phyloP scores from a whole-genome alignment of 768 basidiomycete genomes.

The Cytidiella melzeri region DNA sequence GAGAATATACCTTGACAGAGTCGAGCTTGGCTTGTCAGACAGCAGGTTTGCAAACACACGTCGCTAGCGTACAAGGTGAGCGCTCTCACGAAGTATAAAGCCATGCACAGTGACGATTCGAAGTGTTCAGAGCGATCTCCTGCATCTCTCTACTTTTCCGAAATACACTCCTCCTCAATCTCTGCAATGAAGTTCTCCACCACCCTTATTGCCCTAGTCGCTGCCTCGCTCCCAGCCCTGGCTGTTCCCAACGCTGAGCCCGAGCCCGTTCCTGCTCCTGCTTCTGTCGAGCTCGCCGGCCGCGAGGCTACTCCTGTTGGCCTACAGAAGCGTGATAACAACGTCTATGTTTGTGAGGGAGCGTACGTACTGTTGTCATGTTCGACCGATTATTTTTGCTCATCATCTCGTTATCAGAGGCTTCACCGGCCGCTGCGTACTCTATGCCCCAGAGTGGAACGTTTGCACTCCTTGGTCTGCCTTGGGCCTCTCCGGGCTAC shows the following conservation, averaged over 20 bases:
- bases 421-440: not conserved
- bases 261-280: not conserved
- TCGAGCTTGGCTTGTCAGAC: too few species aligned
- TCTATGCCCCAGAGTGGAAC: not conserved
- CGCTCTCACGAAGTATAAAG: too few species aligned
- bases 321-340: conserved; percentile 5
- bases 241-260: conserved; percentile 1
- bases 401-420: not conserved
- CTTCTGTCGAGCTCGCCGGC: too few species aligned
- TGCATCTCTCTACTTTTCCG: too few species aligned
- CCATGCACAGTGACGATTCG: too few species aligned
- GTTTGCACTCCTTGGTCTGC: conserved; percentile 2
- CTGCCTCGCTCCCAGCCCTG: not conserved
- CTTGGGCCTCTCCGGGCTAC: conserved; percentile 2
- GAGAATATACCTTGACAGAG: too few species aligned
- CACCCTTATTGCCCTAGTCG: not conserved
- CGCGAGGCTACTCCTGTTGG: not conserved
- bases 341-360: not conserved
- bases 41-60: too few species aligned
- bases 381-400: not conserved
- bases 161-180: too few species aligned
- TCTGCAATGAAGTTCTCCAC: conserved; percentile 4
- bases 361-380: not conserved
- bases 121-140: too few species aligned
- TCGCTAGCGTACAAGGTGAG: too few species aligned